These are phyloP conservation scores for Coemansia sp. DNA, from an alignment of 192 early-diverging fungal species.

Conservation along the genomic window DNA sequence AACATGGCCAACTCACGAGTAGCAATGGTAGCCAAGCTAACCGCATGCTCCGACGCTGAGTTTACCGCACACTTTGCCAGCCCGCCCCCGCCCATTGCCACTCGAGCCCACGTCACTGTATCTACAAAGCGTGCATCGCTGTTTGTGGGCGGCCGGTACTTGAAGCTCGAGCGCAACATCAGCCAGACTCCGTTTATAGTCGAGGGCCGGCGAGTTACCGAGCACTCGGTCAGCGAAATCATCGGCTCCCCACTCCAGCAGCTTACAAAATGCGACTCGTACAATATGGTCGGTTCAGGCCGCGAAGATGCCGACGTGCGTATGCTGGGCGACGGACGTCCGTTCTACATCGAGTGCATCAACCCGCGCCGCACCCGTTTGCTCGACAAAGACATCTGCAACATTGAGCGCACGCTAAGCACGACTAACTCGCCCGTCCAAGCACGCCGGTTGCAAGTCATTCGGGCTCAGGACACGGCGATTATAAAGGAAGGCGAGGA, in stretches of 20 bases:
- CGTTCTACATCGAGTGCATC: conserved; percentile 85
- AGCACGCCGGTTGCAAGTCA: conserved; percentile 51
- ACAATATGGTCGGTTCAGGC: conserved; percentile 81
- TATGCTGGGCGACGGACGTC: conserved; percentile 89
- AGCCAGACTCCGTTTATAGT: conserved; percentile 87
- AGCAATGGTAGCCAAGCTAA: conserved; percentile 16
- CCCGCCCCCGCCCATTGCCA: conserved; percentile 28
- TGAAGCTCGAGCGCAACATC: conserved; percentile 70
- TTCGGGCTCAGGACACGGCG: conserved; percentile 56
- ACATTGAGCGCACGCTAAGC: conserved; percentile 53
- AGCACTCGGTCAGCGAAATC: conserved; percentile 78
- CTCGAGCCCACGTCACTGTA: conserved; percentile 7
- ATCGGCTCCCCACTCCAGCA: conserved; percentile 61
- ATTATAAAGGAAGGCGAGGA: conserved; percentile 77
- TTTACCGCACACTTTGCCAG: conserved; percentile 15
- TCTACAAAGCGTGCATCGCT: conserved; percentile 56
- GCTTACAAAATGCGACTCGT: conserved; percentile 61
- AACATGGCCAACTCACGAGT: not conserved
- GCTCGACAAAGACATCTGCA: conserved; percentile 31
- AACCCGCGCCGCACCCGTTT: conserved; percentile 66
- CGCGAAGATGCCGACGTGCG: conserved; percentile 93
- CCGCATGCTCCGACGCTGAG: conserved; percentile 15
- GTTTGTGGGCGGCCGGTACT: conserved; percentile 69
- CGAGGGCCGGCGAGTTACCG: conserved; percentile 64
- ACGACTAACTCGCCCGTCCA: conserved; percentile 57